Evolutionary conservation across 768 basidiomycete genomes (phyloP), one percentile per base, ranked within the genome.

Genomic region (Naematelia encephala): DNA sequence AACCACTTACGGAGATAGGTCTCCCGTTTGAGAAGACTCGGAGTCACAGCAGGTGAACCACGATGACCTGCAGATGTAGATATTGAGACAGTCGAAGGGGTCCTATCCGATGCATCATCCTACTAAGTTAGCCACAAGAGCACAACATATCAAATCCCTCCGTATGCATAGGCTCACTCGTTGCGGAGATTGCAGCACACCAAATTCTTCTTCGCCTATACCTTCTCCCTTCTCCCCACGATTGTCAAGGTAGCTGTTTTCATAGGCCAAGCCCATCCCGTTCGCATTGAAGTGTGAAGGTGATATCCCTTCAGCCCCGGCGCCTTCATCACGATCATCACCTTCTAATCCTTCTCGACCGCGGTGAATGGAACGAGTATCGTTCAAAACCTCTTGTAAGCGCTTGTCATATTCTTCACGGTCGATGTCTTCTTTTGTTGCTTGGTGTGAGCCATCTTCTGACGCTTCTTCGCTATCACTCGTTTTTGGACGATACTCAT

Each of bases 161-260:
- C n/a, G n/a, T n/a, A n/a, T n/a, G 19, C 49, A 26, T 22, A 43
- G 59, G 34, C 59, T 57, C 30, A 68, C 57, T 14, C 26, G 57
- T 13, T 13, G 56, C 23, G 34, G 51, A 21, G 51, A 57, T 4
- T 51, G 51, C 46, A 60, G 30, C 16, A 56, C 45, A 3, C 61
- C 63, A 51, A 61, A 61, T 34, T 64, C 64, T 39, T 60, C 60
- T 13, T 53, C 50, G 23, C 56, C 54, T 22, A 34, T 51, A 42
- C 11, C 21, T 12, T 21, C 55, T 49, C 28, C 21, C 30, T 13
- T 25, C 42, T 8, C 8, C 34, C 34, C 34, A 39, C 34, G 34
- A 39, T 39, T 39, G 34, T 16, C 34, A 8, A 39, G 8, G 34
- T 39, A 39, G 34, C 8, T 8, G 16, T 39, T 8, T 8, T 8